Evolutionary conservation across 805 yeast species (phyloP), one percentile per base, ranked within the genome.

Genomic region (Saturnispora zaruensis): DNA sequence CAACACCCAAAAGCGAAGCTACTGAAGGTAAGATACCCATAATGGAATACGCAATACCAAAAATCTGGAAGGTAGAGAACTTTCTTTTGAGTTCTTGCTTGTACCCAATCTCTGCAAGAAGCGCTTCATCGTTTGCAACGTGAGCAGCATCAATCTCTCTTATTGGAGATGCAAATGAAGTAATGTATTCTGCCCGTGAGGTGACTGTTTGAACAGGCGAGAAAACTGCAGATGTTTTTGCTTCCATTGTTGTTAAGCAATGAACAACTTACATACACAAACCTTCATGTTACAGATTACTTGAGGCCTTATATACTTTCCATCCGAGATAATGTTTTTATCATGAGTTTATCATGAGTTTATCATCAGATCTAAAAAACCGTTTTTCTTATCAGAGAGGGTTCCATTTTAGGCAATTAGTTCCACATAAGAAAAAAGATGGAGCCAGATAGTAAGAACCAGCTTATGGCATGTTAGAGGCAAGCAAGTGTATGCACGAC

Each of bases 21-120:
- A 82, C 73, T 4, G 85, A 81, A 9, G 84, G 82, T 59, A 83
- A 41, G 48, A 81, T 70, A 13, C 84, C 83, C 62, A 82, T 70
- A 46, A 82, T 81, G 3, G 82, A 74, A 60, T 81, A 81, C 2
- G 84, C 77, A 40, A 82, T 82, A 30, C 81, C 76, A 58, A 80
- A 80, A 3, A 79, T 73, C 24, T 82, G 76, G 62, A 78, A 68
- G 18, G 81, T 64, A 14, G 77, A 70, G 58, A 81, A 82, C 51
- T 73, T 78, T 55, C 87, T 73, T 55, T 74, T 73, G 53, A 82
- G 70, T 56, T 82, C 87, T 54, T 76, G 83, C 61, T 78, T 78
- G 62, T 79, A 80, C 24, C 85, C 85, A 48, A 84, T 76, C 54
- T 79, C 79, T 8, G 74, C 65, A 16, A 76, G 53, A 63, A 71